A percentile compares a stretch with the other conserved stretches of the same genome.
These are phyloP conservation scores for Aureoboletus auriporus DNA, from an alignment of 768 basidiomycete species.

Conservation along the genomic window DNA sequence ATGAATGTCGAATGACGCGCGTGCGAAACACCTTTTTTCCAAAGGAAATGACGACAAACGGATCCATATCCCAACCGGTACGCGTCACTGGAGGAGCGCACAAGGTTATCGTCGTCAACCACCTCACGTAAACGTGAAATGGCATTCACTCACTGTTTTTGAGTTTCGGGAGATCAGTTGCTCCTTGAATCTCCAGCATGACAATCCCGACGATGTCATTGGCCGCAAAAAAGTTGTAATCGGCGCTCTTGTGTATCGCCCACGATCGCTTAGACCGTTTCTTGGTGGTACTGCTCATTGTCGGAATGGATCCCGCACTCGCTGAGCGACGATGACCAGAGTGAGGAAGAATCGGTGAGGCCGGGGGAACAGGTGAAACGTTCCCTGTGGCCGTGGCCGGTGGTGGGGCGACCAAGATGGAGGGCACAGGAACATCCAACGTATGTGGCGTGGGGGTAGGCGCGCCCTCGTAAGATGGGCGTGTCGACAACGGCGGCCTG, in stretches of 20 bases:
- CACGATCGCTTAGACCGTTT: slow-evolving; percentile 40
- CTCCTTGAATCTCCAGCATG: slow-evolving; percentile 86
- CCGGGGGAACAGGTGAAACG: slow-evolving; percentile 10
- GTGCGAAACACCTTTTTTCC: slow-evolving; percentile 97
- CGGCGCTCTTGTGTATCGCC: slow-evolving; percentile 33
- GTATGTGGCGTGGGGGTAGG: slow-evolving; percentile 1
- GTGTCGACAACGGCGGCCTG: slow-evolving; percentile 28
- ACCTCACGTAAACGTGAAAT: background rate
- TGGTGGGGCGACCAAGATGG: slow-evolving; percentile 14
- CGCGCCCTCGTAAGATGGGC: slow-evolving; percentile 26
- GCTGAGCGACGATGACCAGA: slow-evolving; percentile 29
- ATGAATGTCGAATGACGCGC: slow-evolving; percentile 76
- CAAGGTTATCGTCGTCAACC: background rate
- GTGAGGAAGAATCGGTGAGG: slow-evolving; percentile 21
- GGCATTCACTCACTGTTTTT: slow-evolving; percentile 68
- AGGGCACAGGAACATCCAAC: slow-evolving; percentile 4
- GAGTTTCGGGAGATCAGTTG: slow-evolving; percentile 78
- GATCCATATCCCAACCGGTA: slow-evolving; percentile 95
- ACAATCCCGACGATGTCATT: slow-evolving; percentile 93
- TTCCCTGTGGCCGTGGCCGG: slow-evolving; percentile 8
- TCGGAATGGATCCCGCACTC: slow-evolving; percentile 29
- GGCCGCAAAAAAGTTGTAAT: slow-evolving; percentile 59
- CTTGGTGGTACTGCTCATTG: slow-evolving; percentile 21
- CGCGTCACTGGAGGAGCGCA: slow-evolving; percentile 57
- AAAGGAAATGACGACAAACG: slow-evolving; percentile 93